Evolutionary conservation across 495 filamentous ascomycete species (phyloP).

Genomic region (Penicillium dipodomyicola): DNA sequence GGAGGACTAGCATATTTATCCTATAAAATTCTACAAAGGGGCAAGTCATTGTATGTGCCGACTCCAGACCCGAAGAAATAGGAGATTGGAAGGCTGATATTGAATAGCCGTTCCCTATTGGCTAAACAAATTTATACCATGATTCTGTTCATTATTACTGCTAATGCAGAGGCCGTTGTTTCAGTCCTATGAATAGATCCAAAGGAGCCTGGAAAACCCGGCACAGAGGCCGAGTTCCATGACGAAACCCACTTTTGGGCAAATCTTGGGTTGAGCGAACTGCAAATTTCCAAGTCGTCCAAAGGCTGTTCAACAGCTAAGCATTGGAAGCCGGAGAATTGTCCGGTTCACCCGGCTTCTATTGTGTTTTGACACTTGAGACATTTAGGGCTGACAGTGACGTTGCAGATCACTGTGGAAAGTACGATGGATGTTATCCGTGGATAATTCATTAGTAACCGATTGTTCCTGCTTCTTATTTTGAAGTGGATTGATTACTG

Average conservation of each 20-base stretch:
- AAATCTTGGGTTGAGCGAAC: neutral
- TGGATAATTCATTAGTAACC: neutral
- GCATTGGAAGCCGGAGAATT: neutral
- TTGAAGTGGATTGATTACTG: neutral
- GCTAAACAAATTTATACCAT: neutral
- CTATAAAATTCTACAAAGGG: neutral
- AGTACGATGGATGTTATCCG: neutral
- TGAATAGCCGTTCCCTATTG: neutral
- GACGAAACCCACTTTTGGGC: neutral
- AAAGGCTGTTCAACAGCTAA: neutral
- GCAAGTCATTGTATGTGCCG: conserved; percentile 1
- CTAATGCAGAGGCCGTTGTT: conserved; percentile 2
- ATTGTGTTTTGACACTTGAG: neutral
- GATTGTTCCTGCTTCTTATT: neutral
- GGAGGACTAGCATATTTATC: conserved; percentile 12
- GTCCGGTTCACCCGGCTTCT: neutral
- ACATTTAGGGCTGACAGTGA: neutral
- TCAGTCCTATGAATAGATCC: conserved; percentile 4
- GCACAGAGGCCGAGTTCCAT: conserved; percentile 12
- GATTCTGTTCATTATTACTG: neutral
- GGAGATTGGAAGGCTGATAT: neutral
- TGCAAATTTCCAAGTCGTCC: neutral
- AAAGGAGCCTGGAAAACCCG: neutral
- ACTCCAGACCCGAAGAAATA: conserved; percentile 7
- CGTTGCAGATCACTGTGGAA: neutral